A percentile compares a stretch with the other conserved stretches of the same genome.
phyloP scores from a whole-genome alignment of 2,329 filamentous ascomycete species.

The Tolypocladium album region DNA sequence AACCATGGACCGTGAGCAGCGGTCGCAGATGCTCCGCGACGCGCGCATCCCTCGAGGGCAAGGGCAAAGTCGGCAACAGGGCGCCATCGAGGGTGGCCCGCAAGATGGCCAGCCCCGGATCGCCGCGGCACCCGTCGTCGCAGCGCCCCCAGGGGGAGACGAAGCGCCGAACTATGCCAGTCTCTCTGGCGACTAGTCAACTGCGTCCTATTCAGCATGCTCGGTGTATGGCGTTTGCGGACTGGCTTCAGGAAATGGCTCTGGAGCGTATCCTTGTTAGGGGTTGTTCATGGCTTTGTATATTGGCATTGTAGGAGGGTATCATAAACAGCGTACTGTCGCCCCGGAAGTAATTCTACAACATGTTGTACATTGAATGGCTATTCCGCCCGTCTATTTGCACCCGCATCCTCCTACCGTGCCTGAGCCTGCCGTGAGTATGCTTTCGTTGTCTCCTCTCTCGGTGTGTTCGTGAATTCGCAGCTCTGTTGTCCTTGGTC shows the following conservation, averaged over 20 bases:
- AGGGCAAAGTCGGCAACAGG: slow-evolving; percentile 10
- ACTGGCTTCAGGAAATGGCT: slow-evolving; percentile 1
- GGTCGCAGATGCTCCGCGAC: slow-evolving; percentile 70
- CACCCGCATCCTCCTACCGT: slow-evolving; percentile 20
- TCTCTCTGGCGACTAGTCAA: slow-evolving; percentile 61
- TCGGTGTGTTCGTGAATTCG: slow-evolving; percentile 88
- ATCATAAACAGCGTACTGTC: slow-evolving; percentile 9
- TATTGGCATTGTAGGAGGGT: slow-evolving; percentile 1
- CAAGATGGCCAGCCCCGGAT: slow-evolving; percentile 20
- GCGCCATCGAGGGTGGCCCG: slow-evolving; percentile 23
- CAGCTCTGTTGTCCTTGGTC: slow-evolving; percentile 46
- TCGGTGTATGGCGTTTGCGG: slow-evolving; percentile 18
- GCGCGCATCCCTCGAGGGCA: slow-evolving; percentile 34
- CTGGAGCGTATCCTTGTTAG: neutral
- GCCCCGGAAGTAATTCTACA: slow-evolving; percentile 4
- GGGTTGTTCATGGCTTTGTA: neutral
- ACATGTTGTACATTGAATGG: slow-evolving; percentile 9
- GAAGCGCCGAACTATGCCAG: slow-evolving; percentile 74
- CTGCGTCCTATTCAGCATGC: slow-evolving; percentile 6
- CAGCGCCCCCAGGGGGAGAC: slow-evolving; percentile 67
- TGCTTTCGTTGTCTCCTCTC: slow-evolving; percentile 82
- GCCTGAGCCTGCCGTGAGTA: slow-evolving; percentile 50
- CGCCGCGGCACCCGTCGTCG: slow-evolving; percentile 33
- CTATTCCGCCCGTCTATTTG: slow-evolving; percentile 8
- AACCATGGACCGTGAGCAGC: slow-evolving; percentile 78